Conservation (phyloP, 2,329 filamentous ascomycete genomes). For the Orbilia oligospora region DNA sequence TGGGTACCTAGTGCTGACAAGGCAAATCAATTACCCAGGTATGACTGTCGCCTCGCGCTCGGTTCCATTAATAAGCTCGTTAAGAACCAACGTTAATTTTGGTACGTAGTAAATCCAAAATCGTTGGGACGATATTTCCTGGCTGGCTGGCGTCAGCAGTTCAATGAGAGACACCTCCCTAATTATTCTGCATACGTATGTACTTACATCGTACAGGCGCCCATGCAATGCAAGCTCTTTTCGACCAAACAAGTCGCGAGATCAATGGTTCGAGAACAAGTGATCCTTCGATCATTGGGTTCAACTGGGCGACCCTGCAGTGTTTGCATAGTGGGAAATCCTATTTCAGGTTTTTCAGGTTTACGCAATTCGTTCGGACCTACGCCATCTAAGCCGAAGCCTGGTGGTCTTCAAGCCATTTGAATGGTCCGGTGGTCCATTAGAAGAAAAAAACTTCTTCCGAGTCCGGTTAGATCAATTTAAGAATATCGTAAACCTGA, state of each 20-base stretch:
- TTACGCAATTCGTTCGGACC: slow-evolving; percentile 7
- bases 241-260: slow-evolving; percentile 1
- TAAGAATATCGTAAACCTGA: slow-evolving; percentile 15
- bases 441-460: neutral
- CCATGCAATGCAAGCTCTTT: slow-evolving; percentile 1
- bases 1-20: neutral
- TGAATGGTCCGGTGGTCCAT: too few species aligned
- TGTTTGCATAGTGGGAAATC: neutral
- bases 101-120: neutral
- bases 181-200: slow-evolving; percentile 7
- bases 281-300: neutral
- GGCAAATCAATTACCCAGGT: slow-evolving; percentile 2
- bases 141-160: slow-evolving; percentile 20
- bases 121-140: slow-evolving; percentile 9
- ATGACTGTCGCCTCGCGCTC: neutral
- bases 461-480: neutral
- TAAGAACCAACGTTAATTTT: slow-evolving; percentile 12
- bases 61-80: slow-evolving; percentile 3
- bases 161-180: neutral
- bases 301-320: neutral
- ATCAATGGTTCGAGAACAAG: neutral
- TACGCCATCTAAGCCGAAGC: too few species aligned
- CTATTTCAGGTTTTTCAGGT: slow-evolving; percentile 8
- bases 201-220: neutral
- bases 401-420: too few species aligned